phyloP scores from a whole-genome alignment of 805 yeast species.

The Lipomyces yamanashiensis region DNA sequence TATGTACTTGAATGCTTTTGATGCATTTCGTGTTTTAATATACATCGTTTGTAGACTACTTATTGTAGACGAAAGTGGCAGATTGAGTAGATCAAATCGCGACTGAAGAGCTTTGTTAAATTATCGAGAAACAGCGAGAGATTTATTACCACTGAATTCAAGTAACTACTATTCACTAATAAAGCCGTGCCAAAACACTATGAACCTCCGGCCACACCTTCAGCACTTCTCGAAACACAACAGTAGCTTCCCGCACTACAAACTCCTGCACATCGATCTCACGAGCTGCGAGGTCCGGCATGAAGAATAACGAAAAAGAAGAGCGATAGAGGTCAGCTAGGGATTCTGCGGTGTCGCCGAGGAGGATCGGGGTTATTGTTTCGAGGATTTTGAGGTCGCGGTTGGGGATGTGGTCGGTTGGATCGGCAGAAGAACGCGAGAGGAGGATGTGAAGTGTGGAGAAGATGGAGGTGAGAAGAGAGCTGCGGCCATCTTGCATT shows the following conservation, averaged over 20 bases:
- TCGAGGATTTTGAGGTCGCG: neutral
- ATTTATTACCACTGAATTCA: too few relatives aligned
- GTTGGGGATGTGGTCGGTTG: neutral
- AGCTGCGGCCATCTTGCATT: neutral
- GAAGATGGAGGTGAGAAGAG: neutral
- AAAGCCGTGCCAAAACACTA: neutral
- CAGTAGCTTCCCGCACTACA: neutral
- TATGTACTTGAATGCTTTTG: neutral
- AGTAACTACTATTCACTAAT: too few relatives aligned
- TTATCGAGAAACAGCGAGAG: too few relatives aligned
- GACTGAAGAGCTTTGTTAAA: too few relatives aligned
- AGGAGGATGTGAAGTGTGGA: conserved; percentile 1
- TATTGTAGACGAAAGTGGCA: too few relatives aligned
- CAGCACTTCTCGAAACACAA: neutral
- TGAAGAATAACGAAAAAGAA: too few relatives aligned
- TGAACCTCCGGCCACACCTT: conserved; percentile 1
- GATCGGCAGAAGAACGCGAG: neutral
- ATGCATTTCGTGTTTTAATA: too few relatives aligned
- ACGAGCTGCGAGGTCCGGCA: neutral
- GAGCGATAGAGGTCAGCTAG: neutral
- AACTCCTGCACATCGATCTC: conserved; percentile 10
- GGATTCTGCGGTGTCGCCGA: conserved; percentile 7
- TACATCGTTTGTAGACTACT: too few relatives aligned
- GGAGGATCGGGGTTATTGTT: neutral
- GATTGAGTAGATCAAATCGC: too few relatives aligned